These are phyloP conservation scores for Avena eriantha DNA, from an alignment of 176 grass and related monocot species.

Conservation along the genomic window DNA sequence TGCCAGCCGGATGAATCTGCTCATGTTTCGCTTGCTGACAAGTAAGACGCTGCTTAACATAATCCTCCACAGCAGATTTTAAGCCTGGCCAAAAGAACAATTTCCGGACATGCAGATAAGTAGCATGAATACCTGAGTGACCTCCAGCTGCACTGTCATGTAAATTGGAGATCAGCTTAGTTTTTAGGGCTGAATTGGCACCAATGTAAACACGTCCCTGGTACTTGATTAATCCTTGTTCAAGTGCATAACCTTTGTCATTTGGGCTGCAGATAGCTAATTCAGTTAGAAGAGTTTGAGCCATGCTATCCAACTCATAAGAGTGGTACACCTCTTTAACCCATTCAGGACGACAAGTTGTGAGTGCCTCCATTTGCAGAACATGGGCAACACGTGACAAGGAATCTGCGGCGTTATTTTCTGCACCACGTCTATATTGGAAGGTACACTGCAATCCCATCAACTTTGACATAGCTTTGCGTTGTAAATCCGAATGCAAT, in stretches of 20 bases:
- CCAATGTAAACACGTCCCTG: background rate
- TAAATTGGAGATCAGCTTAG: background rate
- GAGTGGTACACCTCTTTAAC: background rate
- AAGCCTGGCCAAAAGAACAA: background rate
- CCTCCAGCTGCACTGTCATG: background rate
- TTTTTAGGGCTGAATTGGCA: background rate
- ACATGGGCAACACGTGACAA: background rate
- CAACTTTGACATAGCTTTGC: too few relatives aligned
- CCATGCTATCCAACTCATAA: background rate
- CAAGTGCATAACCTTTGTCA: background rate
- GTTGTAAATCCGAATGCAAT: background rate
- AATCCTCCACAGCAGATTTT: too few relatives aligned
- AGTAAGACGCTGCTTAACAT: too few relatives aligned
- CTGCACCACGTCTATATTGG: background rate
- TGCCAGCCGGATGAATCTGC: background rate
- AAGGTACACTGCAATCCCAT: background rate
- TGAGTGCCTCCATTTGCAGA: background rate
- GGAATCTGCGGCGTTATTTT: background rate
- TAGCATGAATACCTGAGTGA: background rate
- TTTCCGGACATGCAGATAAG: background rate
- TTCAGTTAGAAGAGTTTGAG: background rate
- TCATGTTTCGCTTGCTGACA: background rate
- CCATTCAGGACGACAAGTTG: background rate
- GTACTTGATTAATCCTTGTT: background rate
- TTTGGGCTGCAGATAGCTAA: background rate